These are phyloP conservation scores for Ceratobasidium sp. DNA, from an alignment of 1,284 basidiomycete genomes.

Conservation along the genomic window DNA sequence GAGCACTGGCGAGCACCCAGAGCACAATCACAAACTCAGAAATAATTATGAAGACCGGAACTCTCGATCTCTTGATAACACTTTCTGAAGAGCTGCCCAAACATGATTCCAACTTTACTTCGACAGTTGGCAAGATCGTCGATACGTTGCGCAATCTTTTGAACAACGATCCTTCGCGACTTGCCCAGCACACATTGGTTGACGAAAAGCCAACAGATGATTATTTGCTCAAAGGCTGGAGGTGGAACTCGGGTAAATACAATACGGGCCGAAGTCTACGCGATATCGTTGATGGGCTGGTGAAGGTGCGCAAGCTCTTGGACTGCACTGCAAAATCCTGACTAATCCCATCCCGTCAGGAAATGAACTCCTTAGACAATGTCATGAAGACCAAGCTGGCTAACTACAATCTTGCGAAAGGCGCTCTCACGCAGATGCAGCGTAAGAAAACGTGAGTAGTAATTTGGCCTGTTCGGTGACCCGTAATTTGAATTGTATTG, in stretches of 20 bases:
- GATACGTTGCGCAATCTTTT: slow-evolving; percentile 91
- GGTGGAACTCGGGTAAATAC: slow-evolving; percentile 90
- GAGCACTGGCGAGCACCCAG: neutral
- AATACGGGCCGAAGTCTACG: slow-evolving; percentile 77
- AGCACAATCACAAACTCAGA: neutral
- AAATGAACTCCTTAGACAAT: slow-evolving; percentile 88
- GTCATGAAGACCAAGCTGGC: slow-evolving; percentile 89
- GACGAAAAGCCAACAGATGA: slow-evolving; percentile 84
- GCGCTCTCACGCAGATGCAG: slow-evolving; percentile 90
- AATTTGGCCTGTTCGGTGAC: slow-evolving; percentile 7
- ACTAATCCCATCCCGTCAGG: slow-evolving; percentile 57
- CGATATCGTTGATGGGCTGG: slow-evolving; percentile 82
- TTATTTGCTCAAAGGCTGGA: slow-evolving; percentile 80
- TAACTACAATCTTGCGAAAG: slow-evolving; percentile 94
- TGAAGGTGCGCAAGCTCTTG: slow-evolving; percentile 64
- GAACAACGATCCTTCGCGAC: slow-evolving; percentile 85
- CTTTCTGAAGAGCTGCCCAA: slow-evolving; percentile 94
- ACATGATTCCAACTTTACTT: slow-evolving; percentile 87
- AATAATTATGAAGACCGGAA: slow-evolving; percentile 77
- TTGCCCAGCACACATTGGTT: slow-evolving; percentile 82
- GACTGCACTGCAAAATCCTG: neutral
- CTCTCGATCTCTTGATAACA: slow-evolving; percentile 86
- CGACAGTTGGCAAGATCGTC: slow-evolving; percentile 88
- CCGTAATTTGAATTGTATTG: slow-evolving; percentile 6
- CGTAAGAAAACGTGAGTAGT: slow-evolving; percentile 85